Conservation (phyloP, 2,329 filamentous ascomycete genomes). For the Neoarthrinium moseri region DNA sequence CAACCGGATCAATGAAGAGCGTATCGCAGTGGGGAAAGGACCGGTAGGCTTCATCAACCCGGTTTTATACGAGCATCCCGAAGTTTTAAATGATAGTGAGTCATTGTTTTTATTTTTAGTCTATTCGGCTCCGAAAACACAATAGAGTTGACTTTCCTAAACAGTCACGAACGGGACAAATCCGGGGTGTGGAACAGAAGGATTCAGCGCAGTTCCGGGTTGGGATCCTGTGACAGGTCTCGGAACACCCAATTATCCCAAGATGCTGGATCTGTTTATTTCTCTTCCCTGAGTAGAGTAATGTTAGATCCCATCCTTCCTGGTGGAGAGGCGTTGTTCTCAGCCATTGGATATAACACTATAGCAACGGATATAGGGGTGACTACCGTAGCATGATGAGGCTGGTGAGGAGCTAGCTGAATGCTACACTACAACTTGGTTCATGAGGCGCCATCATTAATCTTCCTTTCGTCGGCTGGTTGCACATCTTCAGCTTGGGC, state of each 20-base stretch:
- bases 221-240: conserved; percentile 33
- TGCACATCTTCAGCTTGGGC: no score
- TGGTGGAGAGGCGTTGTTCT: no score
- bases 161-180: conserved; percentile 30
- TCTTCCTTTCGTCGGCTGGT: no score
- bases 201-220: conserved; percentile 35
- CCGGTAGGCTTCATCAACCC: conserved; percentile 49
- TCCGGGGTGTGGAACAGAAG: conserved; percentile 30
- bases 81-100: conserved; percentile 27
- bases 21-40: conserved; percentile 38
- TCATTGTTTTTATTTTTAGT: conserved; percentile 4
- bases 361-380: no score
- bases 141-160: no score
- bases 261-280: conserved; percentile 23
- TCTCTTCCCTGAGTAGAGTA: conserved; percentile 17
- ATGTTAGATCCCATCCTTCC: no score
- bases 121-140: no score
- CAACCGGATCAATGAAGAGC: conserved; percentile 46
- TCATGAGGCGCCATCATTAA: no score
- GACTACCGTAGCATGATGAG: no score
- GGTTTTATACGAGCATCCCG: conserved; percentile 38
- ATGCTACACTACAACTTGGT: no score
- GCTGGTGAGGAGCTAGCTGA: no score
- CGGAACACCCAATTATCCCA: conserved; percentile 22
- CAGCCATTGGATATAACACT: no score